A percentile compares a stretch with the other conserved stretches of the same genome.
phyloP scores from a whole-genome alignment of 805 yeast genomes.

The Maudiozyma barnettii region DNA sequence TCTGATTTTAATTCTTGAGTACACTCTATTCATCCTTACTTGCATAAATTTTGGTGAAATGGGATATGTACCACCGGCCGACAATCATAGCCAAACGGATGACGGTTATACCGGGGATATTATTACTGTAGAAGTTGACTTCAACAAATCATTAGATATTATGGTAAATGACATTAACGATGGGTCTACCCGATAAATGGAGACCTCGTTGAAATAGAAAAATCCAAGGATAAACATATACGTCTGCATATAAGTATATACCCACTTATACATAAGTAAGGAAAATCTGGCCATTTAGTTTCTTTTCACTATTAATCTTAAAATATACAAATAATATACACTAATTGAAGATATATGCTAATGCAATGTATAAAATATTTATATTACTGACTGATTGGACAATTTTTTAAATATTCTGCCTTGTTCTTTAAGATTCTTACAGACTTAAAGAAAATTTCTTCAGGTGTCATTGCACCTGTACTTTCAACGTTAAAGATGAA shows the following conservation, averaged over 20 bases:
- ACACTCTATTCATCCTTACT: conserved; percentile 19
- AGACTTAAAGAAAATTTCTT: conserved; percentile 87
- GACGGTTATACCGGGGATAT: conserved; percentile 42
- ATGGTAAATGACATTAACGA: background rate
- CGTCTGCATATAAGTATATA: background rate
- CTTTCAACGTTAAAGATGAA: conserved; percentile 92
- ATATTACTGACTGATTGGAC: conserved; percentile 57
- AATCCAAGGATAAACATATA: too few species aligned
- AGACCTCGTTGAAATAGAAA: background rate
- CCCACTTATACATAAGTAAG: background rate
- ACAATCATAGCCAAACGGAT: conserved; percentile 11
- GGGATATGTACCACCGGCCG: conserved; percentile 9
- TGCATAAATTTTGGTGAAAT: conserved; percentile 21
- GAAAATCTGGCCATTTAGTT: background rate
- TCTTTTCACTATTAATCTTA: background rate
- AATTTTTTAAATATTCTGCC: conserved; percentile 66
- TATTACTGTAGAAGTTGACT: conserved; percentile 30
- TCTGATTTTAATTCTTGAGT: conserved; percentile 21
- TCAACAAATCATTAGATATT: conserved; percentile 17
- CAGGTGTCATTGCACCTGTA: conserved; percentile 95
- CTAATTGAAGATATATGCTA: conserved; percentile 1
- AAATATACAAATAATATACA: background rate
- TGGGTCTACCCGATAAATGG: background rate
- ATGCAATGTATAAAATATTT: background rate
- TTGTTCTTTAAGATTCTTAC: conserved; percentile 79